Conservation (phyloP, 768 basidiomycete species). For the Naganishia kalamii region DNA sequence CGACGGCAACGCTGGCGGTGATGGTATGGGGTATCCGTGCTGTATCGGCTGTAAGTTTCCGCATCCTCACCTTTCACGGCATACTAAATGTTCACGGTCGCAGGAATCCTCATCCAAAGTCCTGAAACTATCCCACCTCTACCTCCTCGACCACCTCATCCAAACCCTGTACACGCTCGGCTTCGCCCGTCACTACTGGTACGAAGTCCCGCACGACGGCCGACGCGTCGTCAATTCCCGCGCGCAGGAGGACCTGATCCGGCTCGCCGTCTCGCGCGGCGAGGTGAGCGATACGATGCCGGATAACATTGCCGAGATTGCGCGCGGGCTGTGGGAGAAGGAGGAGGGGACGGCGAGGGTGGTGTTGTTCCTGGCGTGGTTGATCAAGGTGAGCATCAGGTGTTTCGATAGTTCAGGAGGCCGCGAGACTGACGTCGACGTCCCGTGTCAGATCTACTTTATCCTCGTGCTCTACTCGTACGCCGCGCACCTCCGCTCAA, state of each 20-base stretch:
- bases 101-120: slow-evolving; percentile 84
- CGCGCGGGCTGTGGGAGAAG: slow-evolving; percentile 75
- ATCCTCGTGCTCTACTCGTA: slow-evolving; percentile 84
- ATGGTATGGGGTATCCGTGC: slow-evolving; percentile 80
- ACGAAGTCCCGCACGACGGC: slow-evolving; percentile 89
- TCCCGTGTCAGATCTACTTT: slow-evolving; percentile 69
- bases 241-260: slow-evolving; percentile 79
- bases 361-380: slow-evolving; percentile 76
- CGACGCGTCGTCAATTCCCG: slow-evolving; percentile 68
- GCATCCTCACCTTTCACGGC: no score
- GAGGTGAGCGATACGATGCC: slow-evolving; percentile 52
- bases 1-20: slow-evolving; percentile 69
- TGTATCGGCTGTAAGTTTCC: slow-evolving; percentile 68
- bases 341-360: slow-evolving; percentile 76
- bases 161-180: slow-evolving; percentile 86
- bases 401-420: not conserved
- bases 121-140: slow-evolving; percentile 84
- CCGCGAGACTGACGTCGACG: not conserved
- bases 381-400: slow-evolving; percentile 63
- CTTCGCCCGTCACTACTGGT: slow-evolving; percentile 79
- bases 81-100: no score
- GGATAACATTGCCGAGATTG: slow-evolving; percentile 61
- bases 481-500: slow-evolving; percentile 81
- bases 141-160: slow-evolving; percentile 83
- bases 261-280: slow-evolving; percentile 42